Evolutionary conservation across 192 early-diverging fungal genomes (phyloP).

Genomic region (Coemansia sp.): DNA sequence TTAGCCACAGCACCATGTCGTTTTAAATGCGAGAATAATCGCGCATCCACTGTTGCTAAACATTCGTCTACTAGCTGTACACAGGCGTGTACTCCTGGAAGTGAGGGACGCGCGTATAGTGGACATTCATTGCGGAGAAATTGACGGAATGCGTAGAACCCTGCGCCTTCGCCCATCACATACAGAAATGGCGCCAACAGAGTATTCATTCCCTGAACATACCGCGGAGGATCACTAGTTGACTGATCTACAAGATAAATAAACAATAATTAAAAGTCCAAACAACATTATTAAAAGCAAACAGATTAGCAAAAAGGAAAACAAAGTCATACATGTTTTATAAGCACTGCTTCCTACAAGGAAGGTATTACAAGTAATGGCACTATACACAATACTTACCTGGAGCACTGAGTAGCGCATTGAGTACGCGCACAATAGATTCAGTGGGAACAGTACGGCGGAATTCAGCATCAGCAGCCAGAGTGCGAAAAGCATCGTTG

Average conservation of each 20-base stretch:
- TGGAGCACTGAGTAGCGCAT: conserved; percentile 82
- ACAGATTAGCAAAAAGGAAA: background rate
- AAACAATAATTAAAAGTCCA: background rate
- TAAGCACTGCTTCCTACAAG: too few species aligned
- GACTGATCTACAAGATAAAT: conserved; percentile 21
- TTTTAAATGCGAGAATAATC: conserved; percentile 68
- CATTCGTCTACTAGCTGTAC: conserved; percentile 83
- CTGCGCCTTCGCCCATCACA: conserved; percentile 89
- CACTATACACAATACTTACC: conserved; percentile 50
- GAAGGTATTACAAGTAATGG: background rate
- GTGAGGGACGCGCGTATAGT: conserved; percentile 86
- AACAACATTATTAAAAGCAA: background rate
- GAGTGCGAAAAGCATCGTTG: conserved; percentile 87
- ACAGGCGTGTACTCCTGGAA: conserved; percentile 89
- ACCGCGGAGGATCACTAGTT: conserved; percentile 55
- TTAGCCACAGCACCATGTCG: conserved; percentile 71
- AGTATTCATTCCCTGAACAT: conserved; percentile 97
- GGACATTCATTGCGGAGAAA: conserved; percentile 89
- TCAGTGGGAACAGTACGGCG: conserved; percentile 67
- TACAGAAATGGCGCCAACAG: conserved; percentile 88
- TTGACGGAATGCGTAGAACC: conserved; percentile 81
- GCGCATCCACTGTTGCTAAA: conserved; percentile 69
- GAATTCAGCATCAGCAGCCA: conserved; percentile 78
- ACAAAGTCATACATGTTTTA: too few species aligned
- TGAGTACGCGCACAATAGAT: conserved; percentile 74